These are phyloP conservation scores for Trichoderma orchidacearum DNA, from an alignment of 495 filamentous ascomycete genomes.

Conservation along the genomic window DNA sequence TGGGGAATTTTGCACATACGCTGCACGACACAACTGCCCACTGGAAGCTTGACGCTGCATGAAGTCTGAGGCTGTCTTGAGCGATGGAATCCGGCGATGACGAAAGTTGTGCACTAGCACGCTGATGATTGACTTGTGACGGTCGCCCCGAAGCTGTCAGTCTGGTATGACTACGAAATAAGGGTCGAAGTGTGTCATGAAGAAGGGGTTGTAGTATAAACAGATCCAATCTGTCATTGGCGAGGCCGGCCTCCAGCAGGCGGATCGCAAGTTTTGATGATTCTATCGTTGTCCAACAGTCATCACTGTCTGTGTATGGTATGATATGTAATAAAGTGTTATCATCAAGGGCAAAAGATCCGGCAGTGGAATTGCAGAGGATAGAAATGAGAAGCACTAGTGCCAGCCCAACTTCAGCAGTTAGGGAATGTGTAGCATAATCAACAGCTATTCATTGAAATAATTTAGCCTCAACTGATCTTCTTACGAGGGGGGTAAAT, in stretches of 20 bases:
- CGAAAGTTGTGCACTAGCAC: conserved; percentile 16
- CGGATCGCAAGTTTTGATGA: background rate
- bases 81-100: conserved; percentile 28
- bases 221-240: background rate
- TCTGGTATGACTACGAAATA: conserved; percentile 50
- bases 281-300: background rate
- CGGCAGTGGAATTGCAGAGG: background rate
- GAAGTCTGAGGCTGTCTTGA: conserved; percentile 50
- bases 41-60: conserved; percentile 46
- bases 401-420: background rate
- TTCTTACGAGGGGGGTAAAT: background rate
- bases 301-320: background rate
- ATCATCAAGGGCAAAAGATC: background rate
- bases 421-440: background rate
- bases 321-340: background rate
- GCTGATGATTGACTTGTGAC: conserved; percentile 30
- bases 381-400: background rate
- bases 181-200: conserved; percentile 41
- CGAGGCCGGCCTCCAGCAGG: conserved; percentile 1
- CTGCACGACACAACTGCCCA: conserved; percentile 48
- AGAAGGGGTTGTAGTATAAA: conserved; percentile 44
- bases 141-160: conserved; percentile 50
- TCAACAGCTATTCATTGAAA: background rate
- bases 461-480: background rate
- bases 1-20: no score